Conservation (phyloP, 2,329 filamentous ascomycete species). For the Rutstroemia sp. region DNA sequence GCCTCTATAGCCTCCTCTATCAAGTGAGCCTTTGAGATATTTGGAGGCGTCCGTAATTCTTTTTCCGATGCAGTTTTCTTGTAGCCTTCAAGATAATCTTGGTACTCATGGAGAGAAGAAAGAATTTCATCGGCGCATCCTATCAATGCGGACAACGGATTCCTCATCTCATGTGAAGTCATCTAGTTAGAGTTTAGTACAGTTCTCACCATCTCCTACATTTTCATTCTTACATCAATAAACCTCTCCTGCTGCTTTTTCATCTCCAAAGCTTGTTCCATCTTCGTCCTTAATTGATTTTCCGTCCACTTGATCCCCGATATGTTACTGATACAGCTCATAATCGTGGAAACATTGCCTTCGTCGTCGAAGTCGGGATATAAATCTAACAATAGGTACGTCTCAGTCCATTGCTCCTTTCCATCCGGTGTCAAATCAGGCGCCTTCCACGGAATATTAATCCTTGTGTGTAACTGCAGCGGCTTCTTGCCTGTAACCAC, state of each 20-base stretch:
- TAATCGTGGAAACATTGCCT: conserved; percentile 64
- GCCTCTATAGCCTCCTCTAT: too few relatives aligned
- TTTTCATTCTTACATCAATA: conserved; percentile 44
- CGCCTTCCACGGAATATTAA: neutral
- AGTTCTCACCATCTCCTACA: too few relatives aligned
- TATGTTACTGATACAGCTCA: conserved; percentile 79
- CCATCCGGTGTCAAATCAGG: conserved; percentile 41
- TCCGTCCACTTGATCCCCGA: conserved; percentile 76
- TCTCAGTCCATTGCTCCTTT: conserved; percentile 50
- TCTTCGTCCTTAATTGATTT: conserved; percentile 31
- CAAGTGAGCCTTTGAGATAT: too few relatives aligned
- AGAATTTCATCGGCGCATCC: conserved; percentile 58
- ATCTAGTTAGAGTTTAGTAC: conserved; percentile 33
- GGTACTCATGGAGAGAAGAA: conserved; percentile 49
- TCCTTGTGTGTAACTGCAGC: neutral
- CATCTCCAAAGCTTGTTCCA: conserved; percentile 46
- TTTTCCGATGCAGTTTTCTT: too few relatives aligned
- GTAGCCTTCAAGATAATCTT: too few relatives aligned
- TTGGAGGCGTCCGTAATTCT: too few relatives aligned
- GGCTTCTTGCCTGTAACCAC: neutral
- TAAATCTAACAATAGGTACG: conserved; percentile 75
- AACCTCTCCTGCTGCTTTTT: conserved; percentile 70
- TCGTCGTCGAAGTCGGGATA: conserved; percentile 65
- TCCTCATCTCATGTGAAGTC: conserved; percentile 67
- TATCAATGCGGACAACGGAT: conserved; percentile 65